Evolutionary conservation across 2,329 filamentous ascomycete genomes (phyloP).

Genomic region (Epicoccum sorghinum): DNA sequence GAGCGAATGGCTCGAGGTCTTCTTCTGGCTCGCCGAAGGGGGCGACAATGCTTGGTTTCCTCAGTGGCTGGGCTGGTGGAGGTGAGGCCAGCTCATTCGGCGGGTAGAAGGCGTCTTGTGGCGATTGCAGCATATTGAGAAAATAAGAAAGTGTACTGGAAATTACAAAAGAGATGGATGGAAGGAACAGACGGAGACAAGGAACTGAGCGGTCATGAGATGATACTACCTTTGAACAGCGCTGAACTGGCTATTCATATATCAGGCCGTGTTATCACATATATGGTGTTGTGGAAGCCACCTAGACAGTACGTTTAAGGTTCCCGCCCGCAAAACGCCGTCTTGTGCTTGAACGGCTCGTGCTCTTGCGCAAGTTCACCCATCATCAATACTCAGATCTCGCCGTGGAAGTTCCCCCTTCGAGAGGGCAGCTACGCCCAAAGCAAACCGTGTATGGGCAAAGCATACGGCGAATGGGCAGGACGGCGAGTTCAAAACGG

Average conservation of each 20-base stretch:
- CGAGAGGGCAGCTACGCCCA: neutral
- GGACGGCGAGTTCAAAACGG: neutral
- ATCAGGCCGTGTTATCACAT: too few species aligned
- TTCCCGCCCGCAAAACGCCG: too few species aligned
- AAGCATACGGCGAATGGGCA: neutral
- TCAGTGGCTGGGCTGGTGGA: constrained; percentile 18
- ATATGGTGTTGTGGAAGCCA: too few species aligned
- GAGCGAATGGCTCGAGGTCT: too few species aligned
- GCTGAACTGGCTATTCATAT: too few species aligned
- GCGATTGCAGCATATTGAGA: neutral
- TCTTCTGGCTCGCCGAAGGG: neutral
- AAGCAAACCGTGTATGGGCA: neutral
- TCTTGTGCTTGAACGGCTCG: neutral
- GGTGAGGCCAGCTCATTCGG: constrained; percentile 24
- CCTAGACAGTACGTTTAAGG: too few species aligned
- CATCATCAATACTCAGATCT: neutral
- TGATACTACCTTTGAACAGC: neutral
- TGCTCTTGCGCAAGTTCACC: neutral
- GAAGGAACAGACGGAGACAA: neutral
- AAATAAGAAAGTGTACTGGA: neutral
- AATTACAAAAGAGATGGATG: neutral
- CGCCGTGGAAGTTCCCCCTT: constrained; percentile 5
- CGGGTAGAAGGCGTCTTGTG: constrained; percentile 18
- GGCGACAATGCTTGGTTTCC: constrained; percentile 17
- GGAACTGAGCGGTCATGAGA: too few species aligned